These are phyloP conservation scores for Trichoderma sp. DNA, from an alignment of 2,329 filamentous ascomycete genomes.

Conservation along the genomic window DNA sequence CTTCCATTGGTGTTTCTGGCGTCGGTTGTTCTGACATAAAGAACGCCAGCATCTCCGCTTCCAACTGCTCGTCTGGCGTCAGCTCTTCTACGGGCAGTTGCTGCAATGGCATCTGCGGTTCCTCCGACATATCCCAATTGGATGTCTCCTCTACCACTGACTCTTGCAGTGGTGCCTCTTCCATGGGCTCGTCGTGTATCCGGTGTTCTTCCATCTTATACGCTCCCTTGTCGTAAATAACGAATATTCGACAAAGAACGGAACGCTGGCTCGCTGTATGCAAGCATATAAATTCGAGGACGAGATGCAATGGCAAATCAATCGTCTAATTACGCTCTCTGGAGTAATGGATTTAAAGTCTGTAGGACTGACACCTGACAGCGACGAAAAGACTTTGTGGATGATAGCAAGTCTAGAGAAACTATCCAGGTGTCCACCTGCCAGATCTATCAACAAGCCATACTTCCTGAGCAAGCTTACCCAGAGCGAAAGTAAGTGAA, in stretches of 20 bases:
- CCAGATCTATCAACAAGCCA: not conserved
- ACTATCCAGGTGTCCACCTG: not conserved
- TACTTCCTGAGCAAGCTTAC: not conserved
- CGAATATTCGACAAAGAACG: not conserved
- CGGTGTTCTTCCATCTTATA: not conserved
- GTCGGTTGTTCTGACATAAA: not conserved
- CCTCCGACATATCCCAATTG: not conserved
- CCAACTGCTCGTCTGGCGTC: not conserved
- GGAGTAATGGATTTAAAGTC: not conserved
- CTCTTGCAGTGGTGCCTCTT: not conserved
- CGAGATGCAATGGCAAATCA: not conserved
- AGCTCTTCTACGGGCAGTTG: not conserved
- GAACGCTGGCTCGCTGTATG: not conserved
- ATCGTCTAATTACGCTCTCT: not conserved
- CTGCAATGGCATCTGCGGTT: not conserved
- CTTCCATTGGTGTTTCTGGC: not conserved
- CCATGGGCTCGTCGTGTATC: not conserved
- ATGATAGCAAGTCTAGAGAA: not conserved
- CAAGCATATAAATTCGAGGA: not conserved
- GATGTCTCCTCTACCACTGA: not conserved
- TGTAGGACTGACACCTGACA: not conserved
- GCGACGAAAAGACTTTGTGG: not conserved
- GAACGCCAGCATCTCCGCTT: not conserved
- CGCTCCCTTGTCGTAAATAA: not conserved
- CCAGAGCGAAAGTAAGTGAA: not conserved